phyloP scores from a whole-genome alignment of 441 rosid genomes.

The Erodium texanum region DNA sequence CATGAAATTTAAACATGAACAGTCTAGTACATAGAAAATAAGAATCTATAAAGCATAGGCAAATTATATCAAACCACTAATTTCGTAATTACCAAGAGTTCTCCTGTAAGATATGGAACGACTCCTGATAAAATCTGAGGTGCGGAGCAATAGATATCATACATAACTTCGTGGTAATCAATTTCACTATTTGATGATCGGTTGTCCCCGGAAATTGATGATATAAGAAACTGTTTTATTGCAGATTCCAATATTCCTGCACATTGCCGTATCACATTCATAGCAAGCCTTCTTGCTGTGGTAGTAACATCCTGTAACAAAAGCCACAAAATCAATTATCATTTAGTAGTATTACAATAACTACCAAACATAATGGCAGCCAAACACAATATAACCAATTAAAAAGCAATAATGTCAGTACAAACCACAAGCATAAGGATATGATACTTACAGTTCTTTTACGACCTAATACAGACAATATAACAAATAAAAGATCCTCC shows the following conservation, averaged over 20 bases:
- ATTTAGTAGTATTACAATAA: conserved; percentile 9
- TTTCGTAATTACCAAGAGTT: conserved; percentile 66
- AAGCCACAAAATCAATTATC: conserved; percentile 25
- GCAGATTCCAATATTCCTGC: conserved; percentile 82
- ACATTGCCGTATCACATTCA: conserved; percentile 82
- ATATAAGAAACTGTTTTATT: conserved; percentile 79
- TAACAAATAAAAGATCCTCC: conserved; percentile 67
- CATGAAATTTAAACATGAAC: background rate
- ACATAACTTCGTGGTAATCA: conserved; percentile 87
- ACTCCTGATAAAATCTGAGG: conserved; percentile 86
- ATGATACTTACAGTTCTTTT: conserved; percentile 58
- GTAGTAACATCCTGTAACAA: conserved; percentile 51
- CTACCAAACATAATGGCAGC: background rate
- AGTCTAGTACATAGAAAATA: background rate
- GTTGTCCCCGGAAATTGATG: conserved; percentile 85
- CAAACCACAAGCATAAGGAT: conserved; percentile 9
- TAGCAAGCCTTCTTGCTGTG: conserved; percentile 83
- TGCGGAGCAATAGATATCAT: conserved; percentile 73
- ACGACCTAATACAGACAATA: conserved; percentile 75
- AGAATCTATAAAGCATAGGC: background rate
- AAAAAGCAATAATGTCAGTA: conserved; percentile 8
- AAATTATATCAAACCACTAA: conserved; percentile 13
- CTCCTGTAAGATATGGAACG: conserved; percentile 87
- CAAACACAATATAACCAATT: conserved; percentile 13
- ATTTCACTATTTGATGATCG: conserved; percentile 43